A percentile compares a stretch with the other conserved stretches of the same genome.
These are phyloP conservation scores for peach (Prunus persica) DNA, from an alignment of 306 rosid species.

Conservation along the genomic window DNA sequence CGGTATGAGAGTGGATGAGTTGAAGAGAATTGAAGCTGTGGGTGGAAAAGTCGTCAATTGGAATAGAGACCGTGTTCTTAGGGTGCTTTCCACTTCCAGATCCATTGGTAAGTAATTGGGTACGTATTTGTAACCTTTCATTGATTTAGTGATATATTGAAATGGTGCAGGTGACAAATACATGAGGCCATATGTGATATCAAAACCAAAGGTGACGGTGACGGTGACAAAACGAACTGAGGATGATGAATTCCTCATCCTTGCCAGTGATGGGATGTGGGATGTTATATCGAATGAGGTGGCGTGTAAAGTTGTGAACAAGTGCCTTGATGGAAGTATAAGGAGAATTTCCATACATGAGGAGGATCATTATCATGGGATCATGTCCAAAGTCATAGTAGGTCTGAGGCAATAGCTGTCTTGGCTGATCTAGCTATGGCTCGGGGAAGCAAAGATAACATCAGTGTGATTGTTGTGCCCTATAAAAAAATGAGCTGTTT, in stretches of 20 bases:
- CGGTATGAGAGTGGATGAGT: conserved; percentile 89
- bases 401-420: conserved; percentile 57
- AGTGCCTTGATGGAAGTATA: conserved; percentile 43
- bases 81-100: conserved; percentile 93
- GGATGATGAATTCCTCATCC: conserved; percentile 72
- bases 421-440: conserved; percentile 72
- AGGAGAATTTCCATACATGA: conserved; percentile 10
- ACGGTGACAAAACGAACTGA: conserved; percentile 41
- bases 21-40: conserved; percentile 87
- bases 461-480: conserved; percentile 77
- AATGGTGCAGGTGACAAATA: conserved; percentile 59
- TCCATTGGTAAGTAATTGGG: conserved; percentile 56
- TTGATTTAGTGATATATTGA: too few species aligned
- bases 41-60: conserved; percentile 89
- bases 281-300: conserved; percentile 63
- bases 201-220: conserved; percentile 78
- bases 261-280: conserved; percentile 93
- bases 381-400: conserved; percentile 18
- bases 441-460: conserved; percentile 81
- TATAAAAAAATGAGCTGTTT: conserved; percentile 28
- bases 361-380: background rate
- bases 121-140: background rate
- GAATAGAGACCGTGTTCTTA: conserved; percentile 87
- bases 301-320: conserved; percentile 68
- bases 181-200: conserved; percentile 77